These are phyloP conservation scores for Sporothrix euskadiensis DNA, from an alignment of 2,329 filamentous ascomycete genomes.

Conservation along the genomic window DNA sequence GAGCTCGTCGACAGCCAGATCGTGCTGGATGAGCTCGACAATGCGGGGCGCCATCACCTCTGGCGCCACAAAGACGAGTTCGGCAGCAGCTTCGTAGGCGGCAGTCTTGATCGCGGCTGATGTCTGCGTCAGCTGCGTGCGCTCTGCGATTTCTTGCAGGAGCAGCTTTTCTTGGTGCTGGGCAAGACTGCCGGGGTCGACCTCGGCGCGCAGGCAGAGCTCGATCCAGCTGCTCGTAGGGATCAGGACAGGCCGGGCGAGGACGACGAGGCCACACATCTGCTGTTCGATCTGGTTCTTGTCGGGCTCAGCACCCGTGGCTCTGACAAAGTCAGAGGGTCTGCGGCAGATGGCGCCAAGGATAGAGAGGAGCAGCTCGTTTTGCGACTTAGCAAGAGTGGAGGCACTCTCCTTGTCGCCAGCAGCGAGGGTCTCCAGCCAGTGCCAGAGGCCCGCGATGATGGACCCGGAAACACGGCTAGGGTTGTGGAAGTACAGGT, in stretches of 20 bases:
- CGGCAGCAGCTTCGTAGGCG: conserved; percentile 81
- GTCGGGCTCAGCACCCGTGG: conserved; percentile 46
- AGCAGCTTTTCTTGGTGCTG: conserved; percentile 63
- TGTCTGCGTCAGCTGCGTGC: conserved; percentile 53
- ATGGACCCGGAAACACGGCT: conserved; percentile 62
- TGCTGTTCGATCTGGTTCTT: conserved; percentile 62
- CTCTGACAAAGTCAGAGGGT: conserved; percentile 50
- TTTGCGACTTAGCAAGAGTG: conserved; percentile 63
- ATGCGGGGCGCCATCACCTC: conserved; percentile 75
- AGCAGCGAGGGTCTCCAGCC: conserved; percentile 66
- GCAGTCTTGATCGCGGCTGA: conserved; percentile 60
- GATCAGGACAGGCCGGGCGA: conserved; percentile 76
- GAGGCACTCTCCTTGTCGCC: conserved; percentile 79
- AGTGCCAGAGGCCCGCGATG: conserved; percentile 74
- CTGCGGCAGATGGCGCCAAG: conserved; percentile 65
- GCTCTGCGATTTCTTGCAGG: conserved; percentile 64
- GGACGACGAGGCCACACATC: conserved; percentile 72
- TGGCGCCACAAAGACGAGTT: conserved; percentile 90
- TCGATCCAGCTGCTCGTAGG: conserved; percentile 86
- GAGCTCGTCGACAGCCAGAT: conserved; percentile 71
- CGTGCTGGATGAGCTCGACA: conserved; percentile 69
- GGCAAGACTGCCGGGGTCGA: conserved; percentile 81
- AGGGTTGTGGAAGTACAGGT: conserved; percentile 63
- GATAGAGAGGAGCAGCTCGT: conserved; percentile 61
- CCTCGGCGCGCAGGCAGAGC: conserved; percentile 72